Conservation (phyloP, 495 filamentous ascomycete species). For the Penicillium longicatenatum region DNA sequence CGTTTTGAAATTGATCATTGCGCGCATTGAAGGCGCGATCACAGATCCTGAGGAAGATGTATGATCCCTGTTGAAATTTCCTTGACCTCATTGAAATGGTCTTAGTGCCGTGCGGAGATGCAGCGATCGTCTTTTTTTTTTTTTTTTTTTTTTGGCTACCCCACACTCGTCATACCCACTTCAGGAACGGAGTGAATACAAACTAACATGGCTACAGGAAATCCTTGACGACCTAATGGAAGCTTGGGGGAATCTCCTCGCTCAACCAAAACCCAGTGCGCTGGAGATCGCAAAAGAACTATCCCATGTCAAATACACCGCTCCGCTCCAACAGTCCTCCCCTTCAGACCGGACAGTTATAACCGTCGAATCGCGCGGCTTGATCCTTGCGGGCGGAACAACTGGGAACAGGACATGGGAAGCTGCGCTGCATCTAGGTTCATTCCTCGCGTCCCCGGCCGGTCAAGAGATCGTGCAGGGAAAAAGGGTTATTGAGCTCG, state of each 20-base stretch:
- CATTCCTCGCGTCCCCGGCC: conserved; percentile 59
- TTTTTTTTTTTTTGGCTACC: background rate
- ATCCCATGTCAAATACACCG: conserved; percentile 72
- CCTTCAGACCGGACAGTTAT: conserved; percentile 46
- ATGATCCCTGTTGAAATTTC: conserved; percentile 37
- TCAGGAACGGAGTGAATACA: conserved; percentile 1
- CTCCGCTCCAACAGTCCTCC: conserved; percentile 33
- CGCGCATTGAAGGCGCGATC: conserved; percentile 66
- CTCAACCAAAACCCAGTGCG: conserved; percentile 60
- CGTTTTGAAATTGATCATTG: conserved; percentile 68
- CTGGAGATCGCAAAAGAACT: conserved; percentile 68
- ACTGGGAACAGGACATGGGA: conserved; percentile 95
- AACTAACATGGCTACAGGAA: conserved; percentile 53
- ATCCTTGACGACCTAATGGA: conserved; percentile 73
- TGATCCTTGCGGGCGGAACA: conserved; percentile 75
- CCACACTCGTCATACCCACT: background rate
- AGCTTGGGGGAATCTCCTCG: conserved; percentile 59
- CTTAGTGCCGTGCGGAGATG: background rate
- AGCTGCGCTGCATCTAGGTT: conserved; percentile 80
- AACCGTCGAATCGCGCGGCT: conserved; percentile 64
- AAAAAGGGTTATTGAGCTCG: conserved; percentile 79
- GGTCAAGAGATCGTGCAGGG: conserved; percentile 49
- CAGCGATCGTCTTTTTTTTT: background rate
- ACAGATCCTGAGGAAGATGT: conserved; percentile 83
- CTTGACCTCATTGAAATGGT: background rate